Evolutionary conservation across 1,139 yeast genomes (phyloP).

Genomic region (Suhomyces ambrosiae): DNA sequence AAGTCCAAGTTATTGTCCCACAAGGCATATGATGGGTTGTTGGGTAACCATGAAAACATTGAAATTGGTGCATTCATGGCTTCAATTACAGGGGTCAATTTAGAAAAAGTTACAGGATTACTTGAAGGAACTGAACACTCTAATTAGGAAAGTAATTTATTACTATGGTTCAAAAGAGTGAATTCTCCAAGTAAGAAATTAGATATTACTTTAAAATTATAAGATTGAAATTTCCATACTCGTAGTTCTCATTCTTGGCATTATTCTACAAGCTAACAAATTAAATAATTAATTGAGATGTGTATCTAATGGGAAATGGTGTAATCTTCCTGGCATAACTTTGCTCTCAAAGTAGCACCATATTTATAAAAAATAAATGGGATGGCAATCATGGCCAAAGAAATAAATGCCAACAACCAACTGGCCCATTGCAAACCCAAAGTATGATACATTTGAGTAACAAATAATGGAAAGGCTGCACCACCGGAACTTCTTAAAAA

Average conservation of each 20-base stretch:
- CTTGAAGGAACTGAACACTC: conserved; percentile 48
- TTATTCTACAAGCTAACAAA: no score
- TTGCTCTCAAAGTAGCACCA: conserved; percentile 67
- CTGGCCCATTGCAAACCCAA: conserved; percentile 84
- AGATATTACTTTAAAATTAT: no score
- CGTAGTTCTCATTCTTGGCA: no score
- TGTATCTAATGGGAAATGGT: conserved; percentile 20
- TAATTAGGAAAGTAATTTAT: background rate
- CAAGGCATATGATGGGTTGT: conserved; percentile 47
- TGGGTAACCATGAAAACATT: conserved; percentile 82
- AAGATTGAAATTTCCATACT: no score
- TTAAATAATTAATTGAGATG: background rate
- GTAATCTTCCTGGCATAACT: conserved; percentile 68
- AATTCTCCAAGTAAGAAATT: no score
- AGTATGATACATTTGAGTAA: conserved; percentile 76
- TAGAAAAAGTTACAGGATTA: conserved; percentile 52
- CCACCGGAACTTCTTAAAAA: conserved; percentile 87
- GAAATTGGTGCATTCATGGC: conserved; percentile 78
- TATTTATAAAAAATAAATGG: conserved; percentile 77
- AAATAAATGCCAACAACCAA: conserved; percentile 79
- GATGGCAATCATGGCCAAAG: conserved; percentile 79
- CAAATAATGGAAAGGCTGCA: conserved; percentile 88
- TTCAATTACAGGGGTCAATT: conserved; percentile 54
- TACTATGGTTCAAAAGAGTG: background rate
- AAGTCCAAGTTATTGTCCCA: conserved; percentile 33